These are phyloP conservation scores for Hypsizygus marmoreus DNA, from an alignment of 768 basidiomycete species.

Conservation along the genomic window DNA sequence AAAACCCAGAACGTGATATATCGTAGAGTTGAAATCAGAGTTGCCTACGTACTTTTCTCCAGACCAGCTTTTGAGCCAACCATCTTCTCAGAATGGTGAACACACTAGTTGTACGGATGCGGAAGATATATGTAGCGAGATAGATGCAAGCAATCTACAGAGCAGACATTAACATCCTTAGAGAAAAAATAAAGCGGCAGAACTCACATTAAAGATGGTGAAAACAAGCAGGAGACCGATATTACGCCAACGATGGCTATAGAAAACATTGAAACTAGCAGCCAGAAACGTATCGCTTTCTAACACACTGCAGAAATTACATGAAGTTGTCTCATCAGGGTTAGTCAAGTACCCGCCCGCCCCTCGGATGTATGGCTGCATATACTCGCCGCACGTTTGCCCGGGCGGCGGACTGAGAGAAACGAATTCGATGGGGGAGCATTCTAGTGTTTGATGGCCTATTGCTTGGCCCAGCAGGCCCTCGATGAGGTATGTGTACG, in stretches of 20 bases:
- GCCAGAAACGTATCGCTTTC: conserved; percentile 61
- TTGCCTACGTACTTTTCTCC: too few relatives aligned
- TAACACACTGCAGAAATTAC: conserved; percentile 60
- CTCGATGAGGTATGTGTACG: conserved; percentile 60
- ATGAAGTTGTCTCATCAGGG: conserved; percentile 51
- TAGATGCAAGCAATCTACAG: conserved; percentile 44
- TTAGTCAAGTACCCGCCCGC: conserved; percentile 62
- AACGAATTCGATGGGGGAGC: conserved; percentile 55
- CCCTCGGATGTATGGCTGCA: conserved; percentile 46
- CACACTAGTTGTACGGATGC: conserved; percentile 44
- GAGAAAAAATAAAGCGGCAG: conserved; percentile 5
- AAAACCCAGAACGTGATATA: too few relatives aligned
- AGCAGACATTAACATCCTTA: too few relatives aligned
- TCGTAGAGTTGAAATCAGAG: too few relatives aligned
- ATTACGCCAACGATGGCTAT: conserved; percentile 54
- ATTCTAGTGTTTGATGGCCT: conserved; percentile 44
- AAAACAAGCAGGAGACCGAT: conserved; percentile 53
- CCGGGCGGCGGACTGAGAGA: conserved; percentile 54
- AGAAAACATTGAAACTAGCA: conserved; percentile 55
- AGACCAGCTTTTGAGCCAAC: too few relatives aligned
- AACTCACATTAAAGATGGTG: conserved; percentile 51
- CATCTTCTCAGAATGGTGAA: too few relatives aligned
- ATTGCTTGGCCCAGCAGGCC: conserved; percentile 40
- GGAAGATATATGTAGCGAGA: conserved; percentile 53
- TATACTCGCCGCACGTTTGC: conserved; percentile 52